Evolutionary conservation across 2,329 filamentous ascomycete genomes (phyloP).

Genomic region (Aspergillus sp.): DNA sequence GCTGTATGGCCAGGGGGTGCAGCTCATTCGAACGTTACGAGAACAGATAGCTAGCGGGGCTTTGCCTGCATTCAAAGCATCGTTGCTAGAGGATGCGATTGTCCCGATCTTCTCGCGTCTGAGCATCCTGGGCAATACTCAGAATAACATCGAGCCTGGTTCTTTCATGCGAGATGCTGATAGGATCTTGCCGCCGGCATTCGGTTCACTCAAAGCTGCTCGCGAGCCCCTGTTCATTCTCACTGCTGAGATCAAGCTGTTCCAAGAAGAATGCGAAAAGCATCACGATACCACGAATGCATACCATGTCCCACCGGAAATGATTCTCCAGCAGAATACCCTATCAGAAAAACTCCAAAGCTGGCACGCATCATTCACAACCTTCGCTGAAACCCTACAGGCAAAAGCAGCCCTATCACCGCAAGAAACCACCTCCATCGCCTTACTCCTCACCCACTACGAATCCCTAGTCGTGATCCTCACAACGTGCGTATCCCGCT

Average conservation of each 20-base stretch:
- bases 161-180: background rate
- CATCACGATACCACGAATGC: conserved; percentile 13
- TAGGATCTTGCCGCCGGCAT: background rate
- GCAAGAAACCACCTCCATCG: conserved; percentile 17
- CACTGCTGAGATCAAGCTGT: conserved; percentile 22
- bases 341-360: conserved; percentile 18
- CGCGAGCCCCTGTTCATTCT: conserved; percentile 27
- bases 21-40: conserved; percentile 24
- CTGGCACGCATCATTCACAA: conserved; percentile 26
- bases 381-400: conserved; percentile 13
- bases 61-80: conserved; percentile 16
- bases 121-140: conserved; percentile 17
- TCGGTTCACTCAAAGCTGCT: conserved; percentile 18
- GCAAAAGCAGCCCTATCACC: conserved; percentile 7
- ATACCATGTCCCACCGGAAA: conserved; percentile 14
- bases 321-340: conserved; percentile 13
- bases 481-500: conserved; percentile 20
- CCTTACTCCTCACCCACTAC: conserved; percentile 25
- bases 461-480: conserved; percentile 26
- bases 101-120: conserved; percentile 30
- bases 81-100: conserved; percentile 27
- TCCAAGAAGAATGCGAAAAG: conserved; percentile 21
- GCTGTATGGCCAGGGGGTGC: conserved; percentile 27
- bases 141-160: background rate
- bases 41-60: conserved; percentile 11